These are phyloP conservation scores for Houttuynia cordata DNA, from an alignment of 164 flowering plant genomes.

Conservation along the genomic window DNA sequence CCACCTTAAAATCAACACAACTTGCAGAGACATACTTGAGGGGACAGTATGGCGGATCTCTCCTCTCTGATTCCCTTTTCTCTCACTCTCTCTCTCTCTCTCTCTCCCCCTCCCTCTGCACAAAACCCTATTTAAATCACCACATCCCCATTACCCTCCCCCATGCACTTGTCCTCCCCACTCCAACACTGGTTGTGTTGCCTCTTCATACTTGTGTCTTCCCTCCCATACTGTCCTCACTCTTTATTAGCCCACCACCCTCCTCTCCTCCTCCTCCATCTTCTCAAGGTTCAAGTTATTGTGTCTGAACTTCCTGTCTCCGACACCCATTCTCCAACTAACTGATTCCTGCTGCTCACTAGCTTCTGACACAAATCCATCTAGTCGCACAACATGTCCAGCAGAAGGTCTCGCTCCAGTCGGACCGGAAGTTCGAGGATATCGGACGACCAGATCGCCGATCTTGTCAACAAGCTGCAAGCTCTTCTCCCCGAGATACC, in stretches of 20 bases:
- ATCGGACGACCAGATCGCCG: slow-evolving; percentile 72
- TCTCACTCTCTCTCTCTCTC: no score
- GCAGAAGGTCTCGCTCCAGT: slow-evolving; percentile 84
- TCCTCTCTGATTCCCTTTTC: slow-evolving; percentile 1
- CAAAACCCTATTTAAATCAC: slow-evolving; percentile 10
- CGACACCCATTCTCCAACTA: not conserved
- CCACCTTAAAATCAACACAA: slow-evolving; percentile 12
- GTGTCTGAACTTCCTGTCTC: not conserved
- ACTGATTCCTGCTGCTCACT: slow-evolving; percentile 1
- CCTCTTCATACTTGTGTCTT: not conserved
- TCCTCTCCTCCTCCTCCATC: slow-evolving; percentile 2
- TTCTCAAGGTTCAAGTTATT: slow-evolving; percentile 1
- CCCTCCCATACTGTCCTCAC: slow-evolving; percentile 1
- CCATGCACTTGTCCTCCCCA: slow-evolving; percentile 21
- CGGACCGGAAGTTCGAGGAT: slow-evolving; percentile 45
- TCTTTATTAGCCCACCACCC: slow-evolving; percentile 2
- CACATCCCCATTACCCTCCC: slow-evolving; percentile 14
- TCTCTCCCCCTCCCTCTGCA: slow-evolving; percentile 10
- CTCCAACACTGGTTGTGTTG: slow-evolving; percentile 16
- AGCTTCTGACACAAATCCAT: not conserved
- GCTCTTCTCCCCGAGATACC: slow-evolving; percentile 77
- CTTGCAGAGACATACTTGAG: slow-evolving; percentile 17
- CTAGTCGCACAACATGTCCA: slow-evolving; percentile 36
- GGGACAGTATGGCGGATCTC: slow-evolving; percentile 32
- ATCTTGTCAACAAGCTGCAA: slow-evolving; percentile 76